These are phyloP conservation scores for Medakamo hakoo DNA, from an alignment of 139 green algal species.

Conservation along the genomic window DNA sequence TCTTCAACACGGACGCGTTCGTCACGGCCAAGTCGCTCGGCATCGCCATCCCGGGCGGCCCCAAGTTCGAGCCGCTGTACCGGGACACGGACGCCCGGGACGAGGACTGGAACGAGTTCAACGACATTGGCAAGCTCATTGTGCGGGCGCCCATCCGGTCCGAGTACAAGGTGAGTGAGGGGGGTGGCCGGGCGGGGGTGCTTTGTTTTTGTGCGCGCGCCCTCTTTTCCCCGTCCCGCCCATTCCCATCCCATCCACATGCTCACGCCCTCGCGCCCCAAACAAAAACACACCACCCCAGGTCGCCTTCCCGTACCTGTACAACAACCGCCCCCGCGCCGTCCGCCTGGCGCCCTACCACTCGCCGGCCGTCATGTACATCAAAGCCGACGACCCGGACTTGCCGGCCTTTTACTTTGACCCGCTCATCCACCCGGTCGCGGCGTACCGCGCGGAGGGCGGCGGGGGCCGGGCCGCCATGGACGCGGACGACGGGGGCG, in stretches of 20 bases:
- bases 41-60: constrained; percentile 95
- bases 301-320: constrained; percentile 97
- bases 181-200: background rate
- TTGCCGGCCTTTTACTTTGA: constrained; percentile 99
- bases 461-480: constrained; percentile 1
- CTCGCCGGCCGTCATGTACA: constrained; percentile 93
- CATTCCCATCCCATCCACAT: background rate
- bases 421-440: constrained; percentile 96
- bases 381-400: constrained; percentile 98
- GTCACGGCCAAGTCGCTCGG: constrained; percentile 84
- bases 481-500: background rate
- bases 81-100: constrained; percentile 86
- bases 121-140: constrained; percentile 99
- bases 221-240: background rate
- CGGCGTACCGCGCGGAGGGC: constrained; percentile 53
- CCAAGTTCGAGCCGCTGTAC: constrained; percentile 99
- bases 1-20: constrained; percentile 83
- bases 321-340: constrained; percentile 96
- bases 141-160: constrained; percentile 81
- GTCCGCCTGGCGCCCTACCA: constrained; percentile 85
- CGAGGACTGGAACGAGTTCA: constrained; percentile 99
- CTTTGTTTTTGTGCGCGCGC: background rate
- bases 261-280: background rate
- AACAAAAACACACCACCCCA: constrained; percentile 1
- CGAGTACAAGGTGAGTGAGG: constrained; percentile 51